phyloP scores from a whole-genome alignment of 495 filamentous ascomycete genomes.

The Penicillium paxilli region DNA sequence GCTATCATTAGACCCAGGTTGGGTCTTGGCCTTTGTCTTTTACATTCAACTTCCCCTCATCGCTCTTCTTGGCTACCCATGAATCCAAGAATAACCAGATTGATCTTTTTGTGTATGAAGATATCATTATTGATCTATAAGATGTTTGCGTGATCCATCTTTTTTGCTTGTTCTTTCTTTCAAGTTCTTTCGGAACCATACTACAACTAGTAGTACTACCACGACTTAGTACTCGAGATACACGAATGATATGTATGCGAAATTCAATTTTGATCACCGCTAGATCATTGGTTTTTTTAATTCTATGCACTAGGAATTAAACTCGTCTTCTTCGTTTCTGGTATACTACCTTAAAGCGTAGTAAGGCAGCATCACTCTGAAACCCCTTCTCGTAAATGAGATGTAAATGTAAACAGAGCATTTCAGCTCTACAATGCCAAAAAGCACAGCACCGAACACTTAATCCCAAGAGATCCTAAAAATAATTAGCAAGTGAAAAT shows the following conservation, averaged over 20 bases:
- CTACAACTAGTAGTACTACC: too few relatives aligned
- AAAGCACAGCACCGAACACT: background rate
- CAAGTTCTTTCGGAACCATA: too few relatives aligned
- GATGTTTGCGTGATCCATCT: too few relatives aligned
- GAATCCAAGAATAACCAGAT: background rate
- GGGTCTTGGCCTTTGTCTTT: background rate
- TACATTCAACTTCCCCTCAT: too few relatives aligned
- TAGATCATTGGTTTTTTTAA: background rate
- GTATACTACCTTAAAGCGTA: too few relatives aligned
- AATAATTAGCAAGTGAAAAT: conserved; percentile 18
- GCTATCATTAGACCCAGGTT: background rate
- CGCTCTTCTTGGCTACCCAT: background rate
- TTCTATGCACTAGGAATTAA: background rate
- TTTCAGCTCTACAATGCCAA: too few relatives aligned
- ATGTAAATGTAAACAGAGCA: too few relatives aligned
- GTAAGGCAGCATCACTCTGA: too few relatives aligned
- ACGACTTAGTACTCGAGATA: too few relatives aligned
- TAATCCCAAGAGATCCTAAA: conserved; percentile 43
- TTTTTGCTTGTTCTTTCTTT: background rate
- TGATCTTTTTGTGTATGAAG: background rate
- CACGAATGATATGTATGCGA: background rate
- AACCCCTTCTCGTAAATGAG: too few relatives aligned
- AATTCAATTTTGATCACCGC: background rate
- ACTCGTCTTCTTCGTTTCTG: background rate
- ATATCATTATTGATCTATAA: too few relatives aligned